phyloP scores from a whole-genome alignment of 768 basidiomycete genomes.

The Hygrophorus russula region DNA sequence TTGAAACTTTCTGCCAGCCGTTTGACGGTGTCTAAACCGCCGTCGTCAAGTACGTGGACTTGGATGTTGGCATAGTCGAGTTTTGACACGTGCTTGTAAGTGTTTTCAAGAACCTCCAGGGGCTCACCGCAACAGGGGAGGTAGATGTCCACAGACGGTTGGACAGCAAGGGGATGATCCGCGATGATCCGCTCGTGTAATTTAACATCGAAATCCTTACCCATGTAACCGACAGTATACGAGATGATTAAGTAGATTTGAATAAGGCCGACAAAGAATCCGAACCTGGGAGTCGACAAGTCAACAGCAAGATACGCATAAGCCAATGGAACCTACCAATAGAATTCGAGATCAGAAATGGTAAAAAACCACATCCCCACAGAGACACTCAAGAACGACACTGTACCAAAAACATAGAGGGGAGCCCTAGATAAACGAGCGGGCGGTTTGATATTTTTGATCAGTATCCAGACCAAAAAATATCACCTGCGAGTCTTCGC shows the following conservation, averaged over 20 bases:
- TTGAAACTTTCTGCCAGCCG: conserved; percentile 13
- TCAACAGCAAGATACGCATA: background rate
- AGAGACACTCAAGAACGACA: conserved; percentile 17
- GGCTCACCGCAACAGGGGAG: conserved; percentile 19
- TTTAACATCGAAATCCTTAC: conserved; percentile 15
- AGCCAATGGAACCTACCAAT: conserved; percentile 12
- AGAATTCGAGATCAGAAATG: conserved; percentile 13
- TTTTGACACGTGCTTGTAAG: conserved; percentile 18
- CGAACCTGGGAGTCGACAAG: conserved; percentile 11
- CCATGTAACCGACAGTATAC: conserved; percentile 15
- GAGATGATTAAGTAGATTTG: conserved; percentile 15
- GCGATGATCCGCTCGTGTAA: conserved; percentile 13
- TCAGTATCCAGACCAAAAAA: background rate
- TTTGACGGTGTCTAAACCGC: conserved; percentile 15
- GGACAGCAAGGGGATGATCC: conserved; percentile 11
- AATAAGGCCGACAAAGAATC: conserved; percentile 14
- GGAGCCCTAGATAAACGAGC: conserved; percentile 8
- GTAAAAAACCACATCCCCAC: conserved; percentile 19
- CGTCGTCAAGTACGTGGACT: conserved; percentile 18
- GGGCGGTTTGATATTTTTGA: background rate
- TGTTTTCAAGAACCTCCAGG: conserved; percentile 19
- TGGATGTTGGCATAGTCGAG: conserved; percentile 17
- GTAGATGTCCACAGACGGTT: conserved; percentile 18
- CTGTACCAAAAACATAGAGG: conserved; percentile 15
- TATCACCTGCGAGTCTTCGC: conserved; percentile 13